phyloP scores from a whole-genome alignment of 1,284 basidiomycete genomes.

The Ustilago xerochloae region DNA sequence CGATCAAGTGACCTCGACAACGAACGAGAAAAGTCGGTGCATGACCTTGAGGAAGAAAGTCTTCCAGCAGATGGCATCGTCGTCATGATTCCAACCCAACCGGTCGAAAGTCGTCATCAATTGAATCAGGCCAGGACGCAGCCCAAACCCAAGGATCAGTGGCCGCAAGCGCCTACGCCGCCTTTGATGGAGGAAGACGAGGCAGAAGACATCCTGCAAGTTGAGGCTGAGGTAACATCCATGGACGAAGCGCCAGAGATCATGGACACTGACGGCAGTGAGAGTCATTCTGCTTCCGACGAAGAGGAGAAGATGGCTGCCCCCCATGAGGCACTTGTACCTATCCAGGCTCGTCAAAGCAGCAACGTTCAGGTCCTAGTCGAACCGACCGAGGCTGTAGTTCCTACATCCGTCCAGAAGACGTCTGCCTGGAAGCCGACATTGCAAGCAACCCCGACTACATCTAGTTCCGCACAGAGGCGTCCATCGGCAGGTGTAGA shows the following conservation, averaged over 20 bases:
- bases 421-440: too few relatives aligned
- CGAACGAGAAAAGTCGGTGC: neutral
- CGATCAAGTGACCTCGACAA: neutral
- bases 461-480: neutral
- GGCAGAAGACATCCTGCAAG: conserved; percentile 19
- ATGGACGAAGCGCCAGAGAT: neutral
- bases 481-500: conserved; percentile 1
- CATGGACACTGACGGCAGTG: neutral
- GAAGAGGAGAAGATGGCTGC: neutral
- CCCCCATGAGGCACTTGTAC: too few relatives aligned
- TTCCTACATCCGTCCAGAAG: too few relatives aligned
- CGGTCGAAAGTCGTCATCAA: neutral
- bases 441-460: neutral
- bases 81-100: conserved; percentile 12
- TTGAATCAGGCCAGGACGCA: neutral
- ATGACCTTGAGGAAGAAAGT: neutral
- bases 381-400: too few relatives aligned
- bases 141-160: neutral
- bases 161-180: conserved; percentile 17
- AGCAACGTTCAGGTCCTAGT: too few relatives aligned
- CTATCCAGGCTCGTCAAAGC: too few relatives aligned
- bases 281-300: neutral
- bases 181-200: conserved; percentile 35
- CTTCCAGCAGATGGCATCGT: conserved; percentile 24
- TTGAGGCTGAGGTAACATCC: conserved; percentile 17